These are phyloP conservation scores for Amanita rubescens DNA, from an alignment of 768 basidiomycete species.

Conservation along the genomic window DNA sequence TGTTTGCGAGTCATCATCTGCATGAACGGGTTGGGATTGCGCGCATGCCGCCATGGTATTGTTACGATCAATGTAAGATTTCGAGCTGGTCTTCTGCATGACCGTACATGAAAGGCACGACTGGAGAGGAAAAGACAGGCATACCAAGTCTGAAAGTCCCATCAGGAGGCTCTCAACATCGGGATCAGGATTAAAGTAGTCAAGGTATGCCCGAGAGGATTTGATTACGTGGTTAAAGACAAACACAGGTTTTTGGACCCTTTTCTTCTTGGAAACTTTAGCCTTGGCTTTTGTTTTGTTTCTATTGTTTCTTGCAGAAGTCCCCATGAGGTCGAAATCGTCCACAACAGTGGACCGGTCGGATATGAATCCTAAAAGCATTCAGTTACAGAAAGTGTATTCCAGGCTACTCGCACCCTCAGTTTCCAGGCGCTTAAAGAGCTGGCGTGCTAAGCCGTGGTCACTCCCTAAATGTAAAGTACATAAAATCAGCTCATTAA, in stretches of 20 bases:
- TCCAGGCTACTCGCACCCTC: conserved; percentile 41
- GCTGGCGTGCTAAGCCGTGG: conserved; percentile 45
- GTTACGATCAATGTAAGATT: conserved; percentile 9
- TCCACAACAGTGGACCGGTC: conserved; percentile 41
- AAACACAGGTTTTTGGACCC: conserved; percentile 49
- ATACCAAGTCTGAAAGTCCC: conserved; percentile 51
- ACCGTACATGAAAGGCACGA: background rate
- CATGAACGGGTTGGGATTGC: background rate
- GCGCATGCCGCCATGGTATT: conserved; percentile 8
- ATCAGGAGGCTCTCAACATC: conserved; percentile 54
- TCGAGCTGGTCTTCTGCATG: conserved; percentile 13
- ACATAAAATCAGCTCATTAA: background rate
- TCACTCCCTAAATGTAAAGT: conserved; percentile 37
- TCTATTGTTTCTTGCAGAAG: conserved; percentile 30
- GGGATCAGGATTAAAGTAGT: conserved; percentile 63
- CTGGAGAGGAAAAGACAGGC: conserved; percentile 8
- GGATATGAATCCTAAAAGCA: conserved; percentile 50
- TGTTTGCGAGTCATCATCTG: conserved; percentile 24
- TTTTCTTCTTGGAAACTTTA: conserved; percentile 38
- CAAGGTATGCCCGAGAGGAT: conserved; percentile 40
- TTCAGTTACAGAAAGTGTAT: background rate
- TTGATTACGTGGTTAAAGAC: conserved; percentile 45
- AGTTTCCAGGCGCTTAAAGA: conserved; percentile 61
- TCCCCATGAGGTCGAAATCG: conserved; percentile 40
- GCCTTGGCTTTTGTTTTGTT: conserved; percentile 31